These are phyloP conservation scores for Trifolium fragiferum DNA, from an alignment of 306 rosid species.

Conservation along the genomic window DNA sequence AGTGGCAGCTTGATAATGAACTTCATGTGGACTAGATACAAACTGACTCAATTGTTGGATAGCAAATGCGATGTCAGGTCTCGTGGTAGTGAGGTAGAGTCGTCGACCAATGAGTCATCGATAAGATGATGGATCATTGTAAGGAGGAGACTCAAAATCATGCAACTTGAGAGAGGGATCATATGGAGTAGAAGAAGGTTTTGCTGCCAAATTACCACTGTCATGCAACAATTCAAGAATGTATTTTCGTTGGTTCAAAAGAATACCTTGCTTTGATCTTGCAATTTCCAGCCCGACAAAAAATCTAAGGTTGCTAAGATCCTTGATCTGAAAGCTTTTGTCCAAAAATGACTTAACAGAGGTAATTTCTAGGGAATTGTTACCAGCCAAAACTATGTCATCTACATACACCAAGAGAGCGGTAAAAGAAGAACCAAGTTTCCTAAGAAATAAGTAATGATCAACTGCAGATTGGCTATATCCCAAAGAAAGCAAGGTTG, in stretches of 20 bases:
- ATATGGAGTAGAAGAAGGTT: no score
- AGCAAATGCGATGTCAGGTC: not conserved
- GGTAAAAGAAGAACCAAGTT: not conserved
- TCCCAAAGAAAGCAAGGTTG: not conserved
- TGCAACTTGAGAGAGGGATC: no score
- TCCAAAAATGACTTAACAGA: not conserved
- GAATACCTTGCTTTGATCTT: no score
- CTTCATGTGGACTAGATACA: no score
- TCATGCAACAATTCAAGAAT: not conserved
- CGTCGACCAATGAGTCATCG: not conserved
- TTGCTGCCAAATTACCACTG: not conserved
- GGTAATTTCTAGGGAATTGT: not conserved
- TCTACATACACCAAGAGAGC: not conserved
- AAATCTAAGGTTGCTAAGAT: not conserved
- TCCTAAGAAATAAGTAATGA: no score
- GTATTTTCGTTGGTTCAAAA: no score
- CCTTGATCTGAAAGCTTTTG: not conserved
- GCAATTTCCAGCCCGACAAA: no score
- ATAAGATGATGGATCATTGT: not conserved
- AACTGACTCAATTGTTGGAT: no score
- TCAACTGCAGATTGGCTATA: not conserved
- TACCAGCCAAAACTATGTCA: not conserved
- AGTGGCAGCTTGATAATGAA: no score
- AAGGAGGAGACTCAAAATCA: not conserved
- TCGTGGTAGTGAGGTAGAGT: not conserved